Evolutionary conservation across 352 stramenopile species (phyloP).

Genomic region (Blastocystis sp.): DNA sequence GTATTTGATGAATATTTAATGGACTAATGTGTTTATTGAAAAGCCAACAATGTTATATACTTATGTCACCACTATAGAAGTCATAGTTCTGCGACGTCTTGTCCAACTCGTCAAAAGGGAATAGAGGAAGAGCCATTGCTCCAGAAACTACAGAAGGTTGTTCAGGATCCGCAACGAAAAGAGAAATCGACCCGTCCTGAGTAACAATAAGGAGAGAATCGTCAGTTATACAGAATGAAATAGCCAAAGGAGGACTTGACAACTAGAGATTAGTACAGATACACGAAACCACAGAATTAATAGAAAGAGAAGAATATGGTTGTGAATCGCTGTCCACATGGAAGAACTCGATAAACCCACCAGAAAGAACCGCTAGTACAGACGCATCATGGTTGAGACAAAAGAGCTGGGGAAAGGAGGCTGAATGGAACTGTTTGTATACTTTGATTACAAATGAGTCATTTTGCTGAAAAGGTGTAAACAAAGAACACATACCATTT

Average conservation of each 20-base stretch:
- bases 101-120: neutral
- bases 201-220: neutral
- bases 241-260: neutral
- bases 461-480: neutral
- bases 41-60: neutral
- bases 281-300: neutral
- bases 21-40: neutral
- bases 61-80: neutral
- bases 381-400: conserved; percentile 35
- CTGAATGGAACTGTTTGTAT: conserved; percentile 6
- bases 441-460: conserved; percentile 6
- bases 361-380: neutral
- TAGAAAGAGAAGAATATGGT: neutral
- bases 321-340: neutral
- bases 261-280: neutral
- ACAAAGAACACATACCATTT: neutral
- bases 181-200: neutral
- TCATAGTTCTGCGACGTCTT: neutral
- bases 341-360: conserved; percentile 2
- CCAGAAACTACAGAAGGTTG: neutral
- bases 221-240: neutral
- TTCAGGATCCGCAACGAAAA: neutral
- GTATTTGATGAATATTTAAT: conserved; percentile 52
- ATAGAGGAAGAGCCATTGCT: neutral
- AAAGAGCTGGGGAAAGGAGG: neutral